Conservation (phyloP, 129 eudicot species). For the Saposhnikovia divaricata region DNA sequence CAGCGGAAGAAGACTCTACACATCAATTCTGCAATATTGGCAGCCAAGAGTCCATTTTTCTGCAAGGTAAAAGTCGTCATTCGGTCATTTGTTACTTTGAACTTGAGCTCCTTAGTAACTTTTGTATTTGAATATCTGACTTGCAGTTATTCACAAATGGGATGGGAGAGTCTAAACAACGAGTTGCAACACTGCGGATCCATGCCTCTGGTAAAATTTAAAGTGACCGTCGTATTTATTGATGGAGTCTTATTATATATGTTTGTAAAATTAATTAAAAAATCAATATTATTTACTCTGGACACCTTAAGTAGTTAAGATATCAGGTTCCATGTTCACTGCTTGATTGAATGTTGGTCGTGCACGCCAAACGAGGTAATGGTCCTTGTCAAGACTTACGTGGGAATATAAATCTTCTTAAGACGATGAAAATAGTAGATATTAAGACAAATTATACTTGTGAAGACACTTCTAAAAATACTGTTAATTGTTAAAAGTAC, state of each 20-base stretch:
- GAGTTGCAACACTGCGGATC: conserved; percentile 50
- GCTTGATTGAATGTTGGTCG: too few relatives aligned
- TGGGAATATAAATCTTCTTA: too few relatives aligned
- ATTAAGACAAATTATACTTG: too few relatives aligned
- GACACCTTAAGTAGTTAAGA: too few relatives aligned
- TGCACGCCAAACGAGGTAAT: too few relatives aligned
- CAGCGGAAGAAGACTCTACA: conserved; percentile 51
- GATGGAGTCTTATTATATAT: background rate
- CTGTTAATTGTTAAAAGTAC: too few relatives aligned
- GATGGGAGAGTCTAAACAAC: conserved; percentile 46
- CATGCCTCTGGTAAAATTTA: conserved; percentile 55
- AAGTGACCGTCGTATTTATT: background rate
- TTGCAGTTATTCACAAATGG: conserved; percentile 65
- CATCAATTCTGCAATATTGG: conserved; percentile 68
- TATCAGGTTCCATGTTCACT: too few relatives aligned
- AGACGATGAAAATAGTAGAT: too few relatives aligned
- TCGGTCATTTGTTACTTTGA: background rate
- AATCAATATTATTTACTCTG: too few relatives aligned
- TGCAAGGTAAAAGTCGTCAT: conserved; percentile 42
- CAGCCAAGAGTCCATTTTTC: conserved; percentile 77
- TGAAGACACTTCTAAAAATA: too few relatives aligned
- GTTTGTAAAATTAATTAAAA: background rate
- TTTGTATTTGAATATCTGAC: conserved; percentile 2
- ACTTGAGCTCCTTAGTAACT: background rate
- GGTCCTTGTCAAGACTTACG: too few relatives aligned